Evolutionary conservation across 2,329 filamentous ascomycete genomes (phyloP).

Genomic region (Herpotrichia juniperi): DNA sequence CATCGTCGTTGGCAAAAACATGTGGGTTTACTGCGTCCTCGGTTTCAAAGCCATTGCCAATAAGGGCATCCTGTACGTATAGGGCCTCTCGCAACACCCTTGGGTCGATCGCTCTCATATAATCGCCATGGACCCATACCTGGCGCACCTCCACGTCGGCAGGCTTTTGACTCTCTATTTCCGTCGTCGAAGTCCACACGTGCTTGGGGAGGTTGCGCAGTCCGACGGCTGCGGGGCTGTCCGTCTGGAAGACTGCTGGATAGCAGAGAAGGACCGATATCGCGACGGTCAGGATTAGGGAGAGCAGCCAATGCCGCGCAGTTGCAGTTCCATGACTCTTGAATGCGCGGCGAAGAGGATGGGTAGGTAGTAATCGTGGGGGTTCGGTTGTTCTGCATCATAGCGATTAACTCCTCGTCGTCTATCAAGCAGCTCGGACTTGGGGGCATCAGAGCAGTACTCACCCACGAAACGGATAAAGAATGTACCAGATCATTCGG

Average conservation of each 20-base stretch:
- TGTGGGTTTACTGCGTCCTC: not conserved
- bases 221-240: conserved; percentile 72
- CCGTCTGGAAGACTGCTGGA: conserved; percentile 76
- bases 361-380: conserved; percentile 66
- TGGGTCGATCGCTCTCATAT: conserved; percentile 75
- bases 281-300: conserved; percentile 75
- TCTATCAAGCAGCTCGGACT: not conserved
- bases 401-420: conserved; percentile 16
- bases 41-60: conserved; percentile 55
- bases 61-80: conserved; percentile 71
- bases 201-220: conserved; percentile 77
- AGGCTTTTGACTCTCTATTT: conserved; percentile 59
- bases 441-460: conserved; percentile 44
- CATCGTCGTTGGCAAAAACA: conserved; percentile 14
- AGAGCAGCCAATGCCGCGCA: conserved; percentile 74
- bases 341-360: conserved; percentile 70
- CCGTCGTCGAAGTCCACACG: conserved; percentile 79
- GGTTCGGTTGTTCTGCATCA: conserved; percentile 72
- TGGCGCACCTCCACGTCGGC: conserved; percentile 81
- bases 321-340: conserved; percentile 73
- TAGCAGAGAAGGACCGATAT: conserved; percentile 74
- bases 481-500: conserved; percentile 75
- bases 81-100: conserved; percentile 70
- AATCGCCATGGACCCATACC: conserved; percentile 80
- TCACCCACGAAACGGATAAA: conserved; percentile 79